A percentile compares a stretch with the other conserved stretches of the same genome.
Conservation (phyloP, 2,329 filamentous ascomycete genomes). For the Sporothrix curviconia region DNA sequence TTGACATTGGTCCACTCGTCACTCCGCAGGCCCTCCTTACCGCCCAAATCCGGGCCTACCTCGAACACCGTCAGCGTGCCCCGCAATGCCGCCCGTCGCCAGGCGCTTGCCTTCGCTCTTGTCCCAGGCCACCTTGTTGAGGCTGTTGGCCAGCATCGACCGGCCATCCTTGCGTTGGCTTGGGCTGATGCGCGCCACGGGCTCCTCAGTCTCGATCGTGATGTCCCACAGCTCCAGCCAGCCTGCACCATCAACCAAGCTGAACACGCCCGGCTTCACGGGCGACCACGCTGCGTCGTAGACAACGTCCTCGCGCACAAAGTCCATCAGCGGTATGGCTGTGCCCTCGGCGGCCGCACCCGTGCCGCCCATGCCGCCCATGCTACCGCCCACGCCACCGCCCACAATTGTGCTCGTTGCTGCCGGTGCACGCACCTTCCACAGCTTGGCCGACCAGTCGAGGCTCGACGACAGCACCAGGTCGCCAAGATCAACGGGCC, state of each 20-base stretch:
- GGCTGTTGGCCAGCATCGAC: constrained; percentile 70
- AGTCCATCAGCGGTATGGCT: constrained; percentile 74
- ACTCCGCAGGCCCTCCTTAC: constrained; percentile 71
- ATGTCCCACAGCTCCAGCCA: constrained; percentile 94
- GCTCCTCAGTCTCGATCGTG: constrained; percentile 85
- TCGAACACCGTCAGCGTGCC: constrained; percentile 89
- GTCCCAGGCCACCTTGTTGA: constrained; percentile 96
- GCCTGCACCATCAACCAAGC: constrained; percentile 86
- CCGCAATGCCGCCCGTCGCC: constrained; percentile 86
- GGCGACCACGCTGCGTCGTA: constrained; percentile 97
- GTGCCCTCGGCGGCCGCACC: constrained; percentile 35
- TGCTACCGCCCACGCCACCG: constrained; percentile 29
- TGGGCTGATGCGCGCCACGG: constrained; percentile 72
- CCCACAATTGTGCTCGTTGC: constrained; percentile 54
- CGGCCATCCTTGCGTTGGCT: constrained; percentile 57
- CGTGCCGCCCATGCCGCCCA: constrained; percentile 20
- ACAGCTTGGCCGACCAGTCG: constrained; percentile 96
- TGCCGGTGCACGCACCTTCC: constrained; percentile 82
- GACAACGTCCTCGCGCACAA: constrained; percentile 90
- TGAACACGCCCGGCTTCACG: constrained; percentile 88
- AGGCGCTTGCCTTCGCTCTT: constrained; percentile 77
- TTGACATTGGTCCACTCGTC: constrained; percentile 95
- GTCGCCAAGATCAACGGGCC: constrained; percentile 89
- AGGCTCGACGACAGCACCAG: constrained; percentile 85
- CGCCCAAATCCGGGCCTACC: constrained; percentile 73